A percentile compares a stretch with the other conserved stretches of the same genome.
Evolutionary conservation across 805 yeast genomes (phyloP).

Genomic region (Suhomyces xylopsoci): DNA sequence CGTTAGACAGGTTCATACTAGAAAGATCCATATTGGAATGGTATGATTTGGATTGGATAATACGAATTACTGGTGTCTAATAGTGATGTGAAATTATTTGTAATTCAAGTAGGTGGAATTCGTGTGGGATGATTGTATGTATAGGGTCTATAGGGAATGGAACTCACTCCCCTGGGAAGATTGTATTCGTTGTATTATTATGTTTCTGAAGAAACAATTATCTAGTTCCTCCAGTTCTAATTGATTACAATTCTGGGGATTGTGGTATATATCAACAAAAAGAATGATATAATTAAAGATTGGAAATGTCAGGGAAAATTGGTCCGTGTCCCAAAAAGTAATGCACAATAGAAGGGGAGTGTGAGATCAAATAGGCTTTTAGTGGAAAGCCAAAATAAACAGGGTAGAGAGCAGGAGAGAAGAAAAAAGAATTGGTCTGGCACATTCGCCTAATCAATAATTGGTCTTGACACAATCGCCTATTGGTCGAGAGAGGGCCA

Average conservation of each 20-base stretch:
- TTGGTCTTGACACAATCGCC: too few species aligned
- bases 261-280: background rate
- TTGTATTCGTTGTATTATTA: too few species aligned
- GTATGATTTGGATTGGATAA: too few species aligned
- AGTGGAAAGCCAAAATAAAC: background rate
- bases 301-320: background rate
- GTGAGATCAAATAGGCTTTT: background rate
- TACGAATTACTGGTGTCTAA: too few species aligned
- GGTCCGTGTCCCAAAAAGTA: background rate
- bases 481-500: too few species aligned
- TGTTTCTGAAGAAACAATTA: background rate
- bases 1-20: too few species aligned
- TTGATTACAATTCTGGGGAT: background rate
- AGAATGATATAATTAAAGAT: background rate
- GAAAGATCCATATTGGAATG: too few species aligned
- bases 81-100: too few species aligned
- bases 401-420: background rate
- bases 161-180: too few species aligned
- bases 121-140: too few species aligned
- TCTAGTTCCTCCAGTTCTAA: background rate
- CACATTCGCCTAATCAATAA: too few species aligned
- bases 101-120: too few species aligned
- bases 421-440: background rate
- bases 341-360: background rate
- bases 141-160: background rate